phyloP scores from a whole-genome alignment of 2,329 filamentous ascomycete genomes.

The Drechslera avenae region DNA sequence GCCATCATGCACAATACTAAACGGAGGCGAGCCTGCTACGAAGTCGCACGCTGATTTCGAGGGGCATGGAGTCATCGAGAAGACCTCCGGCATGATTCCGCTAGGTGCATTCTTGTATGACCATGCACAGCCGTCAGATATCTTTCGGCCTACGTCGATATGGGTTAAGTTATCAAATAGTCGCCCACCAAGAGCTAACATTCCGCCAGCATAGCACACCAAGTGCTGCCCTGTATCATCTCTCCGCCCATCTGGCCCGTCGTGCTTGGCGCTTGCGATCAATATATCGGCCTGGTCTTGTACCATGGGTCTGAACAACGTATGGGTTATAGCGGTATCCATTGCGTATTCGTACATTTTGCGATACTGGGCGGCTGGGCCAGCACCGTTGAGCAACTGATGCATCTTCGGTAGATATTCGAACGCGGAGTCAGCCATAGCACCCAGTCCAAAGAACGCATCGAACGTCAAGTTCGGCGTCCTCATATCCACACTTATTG shows the following conservation, averaged over 20 bases:
- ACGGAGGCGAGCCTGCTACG: slow-evolving; percentile 46
- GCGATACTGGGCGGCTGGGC: slow-evolving; percentile 55
- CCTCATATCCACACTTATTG: slow-evolving; percentile 50
- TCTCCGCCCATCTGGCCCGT: slow-evolving; percentile 38
- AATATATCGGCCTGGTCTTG: slow-evolving; percentile 54
- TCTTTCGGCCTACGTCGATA: slow-evolving; percentile 59
- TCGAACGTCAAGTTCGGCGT: slow-evolving; percentile 50
- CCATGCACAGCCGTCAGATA: slow-evolving; percentile 67
- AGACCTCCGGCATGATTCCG: slow-evolving; percentile 65
- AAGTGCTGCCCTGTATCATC: slow-evolving; percentile 61
- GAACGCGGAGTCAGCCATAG: slow-evolving; percentile 44
- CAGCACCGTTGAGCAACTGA: slow-evolving; percentile 52
- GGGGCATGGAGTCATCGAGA: slow-evolving; percentile 46
- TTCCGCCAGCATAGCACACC: slow-evolving; percentile 66
- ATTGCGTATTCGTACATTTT: slow-evolving; percentile 62
- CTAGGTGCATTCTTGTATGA: slow-evolving; percentile 61
- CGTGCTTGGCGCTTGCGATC: slow-evolving; percentile 44
- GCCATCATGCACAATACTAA: slow-evolving; percentile 46
- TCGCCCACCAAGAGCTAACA: slow-evolving; percentile 64
- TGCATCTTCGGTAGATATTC: slow-evolving; percentile 55
- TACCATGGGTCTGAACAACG: slow-evolving; percentile 57
- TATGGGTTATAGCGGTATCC: slow-evolving; percentile 51
- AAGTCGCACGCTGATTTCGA: slow-evolving; percentile 47
- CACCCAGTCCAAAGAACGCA: slow-evolving; percentile 40
- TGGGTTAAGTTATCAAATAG: slow-evolving; percentile 60